Evolutionary conservation across 2,329 filamentous ascomycete species (phyloP), one percentile per base, ranked within the genome.

Genomic region (Colletotrichum liaoningense): DNA sequence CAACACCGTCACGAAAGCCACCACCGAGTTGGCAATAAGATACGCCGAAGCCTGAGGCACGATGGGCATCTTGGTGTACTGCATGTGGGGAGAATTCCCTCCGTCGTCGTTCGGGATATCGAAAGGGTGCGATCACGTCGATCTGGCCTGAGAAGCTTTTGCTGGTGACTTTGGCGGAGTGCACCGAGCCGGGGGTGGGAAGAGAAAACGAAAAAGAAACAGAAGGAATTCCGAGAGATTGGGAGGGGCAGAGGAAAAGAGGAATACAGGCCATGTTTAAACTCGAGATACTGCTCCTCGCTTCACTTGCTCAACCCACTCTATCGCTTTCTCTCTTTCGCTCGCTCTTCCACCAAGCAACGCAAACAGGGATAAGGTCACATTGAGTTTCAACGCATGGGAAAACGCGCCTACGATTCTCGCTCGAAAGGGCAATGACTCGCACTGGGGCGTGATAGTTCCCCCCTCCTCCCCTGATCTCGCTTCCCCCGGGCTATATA

Each of bases 1-100:
- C 28, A 69, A 6, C 22, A 79, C 42, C 3, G 78, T 76, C 19
- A 81, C 35, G 52, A 77, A 57, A 4, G 38, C 67, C 33, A 57
- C 63, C 22, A 76, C 67, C 33, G 68, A 73, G 73, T 80, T 80
- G 71, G 78, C 74, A 24, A 80, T 75, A 49, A 81, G 65, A 38
- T 80, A 79, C 3, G 69, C 67, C 67, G 75, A 71, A 72, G 80
- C 78, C 19, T 22, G 42, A n/a, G 42, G 42, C 35, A 46, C 38
- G 6, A 57, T 38, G 28, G 67, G 30, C 52, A 69, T 52, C 30
- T 46, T 69, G 28, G n/a, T 69, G 52, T 57, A 57, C 42, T 49
- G 42, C 42, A 49, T 49, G 42, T n/a, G 19, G 42, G 19, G 19
- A 49, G 67, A 12, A 14, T 19, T 26, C 30, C 9, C 52, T 63